These are phyloP conservation scores for Eucalyptus erythrocorys DNA, from an alignment of 345 rosid species.

Conservation along the genomic window DNA sequence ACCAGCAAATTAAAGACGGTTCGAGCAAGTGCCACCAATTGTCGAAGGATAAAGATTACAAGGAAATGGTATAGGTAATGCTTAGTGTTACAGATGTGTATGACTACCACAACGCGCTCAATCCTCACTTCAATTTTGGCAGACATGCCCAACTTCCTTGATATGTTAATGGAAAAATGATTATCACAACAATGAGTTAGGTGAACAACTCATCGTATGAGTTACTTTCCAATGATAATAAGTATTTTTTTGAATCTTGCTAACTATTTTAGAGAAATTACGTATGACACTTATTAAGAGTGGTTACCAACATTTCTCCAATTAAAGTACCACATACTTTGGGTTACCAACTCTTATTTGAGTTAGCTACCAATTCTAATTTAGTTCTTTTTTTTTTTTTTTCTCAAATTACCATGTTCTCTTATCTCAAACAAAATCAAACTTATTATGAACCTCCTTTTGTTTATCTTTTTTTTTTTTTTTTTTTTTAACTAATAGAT, in stretches of 20 bases:
- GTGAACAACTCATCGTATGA: too few species aligned
- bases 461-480: too few species aligned
- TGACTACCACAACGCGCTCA: too few species aligned
- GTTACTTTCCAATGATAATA: too few species aligned
- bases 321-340: background rate
- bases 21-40: background rate
- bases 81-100: too few species aligned
- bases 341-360: background rate
- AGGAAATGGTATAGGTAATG: too few species aligned
- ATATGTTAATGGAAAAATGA: too few species aligned
- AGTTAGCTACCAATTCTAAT: too few species aligned
- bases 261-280: background rate
- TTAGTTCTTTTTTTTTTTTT: too few species aligned
- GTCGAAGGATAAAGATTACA: background rate
- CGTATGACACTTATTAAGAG: background rate
- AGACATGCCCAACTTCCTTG: too few species aligned
- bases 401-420: background rate
- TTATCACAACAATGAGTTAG: too few species aligned
- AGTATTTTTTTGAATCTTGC: background rate
- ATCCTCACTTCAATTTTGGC: too few species aligned
- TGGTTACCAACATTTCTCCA: background rate
- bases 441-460: background rate
- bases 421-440: background rate
- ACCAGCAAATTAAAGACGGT: background rate
- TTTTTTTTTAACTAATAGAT: background rate